Evolutionary conservation across 768 basidiomycete genomes (phyloP), one percentile per base, ranked within the genome.

Genomic region (Leccinum sublutescens): DNA sequence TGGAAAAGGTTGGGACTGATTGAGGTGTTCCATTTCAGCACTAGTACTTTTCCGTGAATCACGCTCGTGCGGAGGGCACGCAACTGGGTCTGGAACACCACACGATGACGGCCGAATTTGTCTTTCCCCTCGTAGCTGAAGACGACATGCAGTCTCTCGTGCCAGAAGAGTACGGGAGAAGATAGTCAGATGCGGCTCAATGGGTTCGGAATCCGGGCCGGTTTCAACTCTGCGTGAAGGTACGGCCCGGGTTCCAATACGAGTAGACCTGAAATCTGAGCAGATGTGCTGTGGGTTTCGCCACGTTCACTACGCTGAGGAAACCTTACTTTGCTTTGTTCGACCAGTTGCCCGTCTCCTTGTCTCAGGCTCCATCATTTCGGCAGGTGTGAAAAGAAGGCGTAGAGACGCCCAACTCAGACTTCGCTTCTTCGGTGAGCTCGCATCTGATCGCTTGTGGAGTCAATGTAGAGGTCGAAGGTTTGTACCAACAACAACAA

Each of bases 401-500:
- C 0, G 55, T 70, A 12, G 23, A 9, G 2, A 8, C 23, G 0
- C 31, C 4, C 19, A 66, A 43, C n/a, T 11, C n/a, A 3, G 0
- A 1, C 34, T 23, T 57, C 4, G 49, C 66, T 6, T 7, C 23
- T 0, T 48, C 52, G 0, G 43, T 36, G 23, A 67, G 60, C 7
- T 52, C 34, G 47, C 56, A 62, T 60, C 52, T 61, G 25, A 67
- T 38, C 21, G 68, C 68, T n/a, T 36, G 50, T 15, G 60, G 55
- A 23, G 23, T 23, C 23, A 23, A 23, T 23, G 23, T 23, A 23
- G 23, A 23, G 2, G 49, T 25, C 1, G n/a, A 36, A 60, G 57
- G 6, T 5, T 12, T 6, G 3, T 0, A 12, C 63, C 36, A 33
- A 49, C 11, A 4, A 3, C 11, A 36, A 62, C 0, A n/a, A 36